Evolutionary conservation across 1,139 yeast species (phyloP).

Genomic region (Suhomyces bolitotheri): DNA sequence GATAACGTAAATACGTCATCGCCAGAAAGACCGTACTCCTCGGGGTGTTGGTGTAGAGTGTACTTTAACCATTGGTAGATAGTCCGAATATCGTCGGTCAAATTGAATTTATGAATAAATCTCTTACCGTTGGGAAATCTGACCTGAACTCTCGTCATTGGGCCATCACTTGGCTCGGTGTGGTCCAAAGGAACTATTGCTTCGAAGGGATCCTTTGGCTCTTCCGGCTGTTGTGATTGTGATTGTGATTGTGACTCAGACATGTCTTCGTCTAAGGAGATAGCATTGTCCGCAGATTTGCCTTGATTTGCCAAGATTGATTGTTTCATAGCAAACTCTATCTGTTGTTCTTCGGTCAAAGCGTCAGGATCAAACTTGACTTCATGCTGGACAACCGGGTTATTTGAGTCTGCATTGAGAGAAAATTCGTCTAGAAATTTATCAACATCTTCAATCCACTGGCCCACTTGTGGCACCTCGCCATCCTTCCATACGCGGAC

Average conservation of each 20-base stretch:
- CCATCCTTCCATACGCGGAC: conserved; percentile 68
- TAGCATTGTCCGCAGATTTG: conserved; percentile 29
- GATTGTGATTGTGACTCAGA: background rate
- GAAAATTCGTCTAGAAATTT: conserved; percentile 65
- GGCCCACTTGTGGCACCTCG: conserved; percentile 54
- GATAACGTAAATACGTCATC: conserved; percentile 50
- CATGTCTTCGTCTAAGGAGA: conserved; percentile 22
- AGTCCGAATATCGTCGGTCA: conserved; percentile 42
- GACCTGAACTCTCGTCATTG: conserved; percentile 79
- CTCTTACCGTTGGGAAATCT: conserved; percentile 86
- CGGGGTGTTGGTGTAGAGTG: conserved; percentile 52
- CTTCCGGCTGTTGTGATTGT: conserved; percentile 12
- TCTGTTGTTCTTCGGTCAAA: conserved; percentile 81
- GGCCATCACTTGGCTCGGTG: conserved; percentile 62
- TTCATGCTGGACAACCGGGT: conserved; percentile 65
- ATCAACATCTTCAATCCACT: conserved; percentile 62
- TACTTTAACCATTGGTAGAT: conserved; percentile 51
- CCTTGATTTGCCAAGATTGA: conserved; percentile 45
- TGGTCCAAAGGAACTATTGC: conserved; percentile 50
- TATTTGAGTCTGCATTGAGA: conserved; percentile 61
- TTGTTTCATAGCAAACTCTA: conserved; percentile 73
- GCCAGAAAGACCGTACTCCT: conserved; percentile 47
- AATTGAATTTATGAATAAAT: conserved; percentile 67
- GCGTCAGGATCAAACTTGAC: conserved; percentile 57
- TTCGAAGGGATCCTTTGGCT: conserved; percentile 33